These are phyloP conservation scores for Linum tenue DNA, from an alignment of 345 rosid genomes.

Conservation along the genomic window DNA sequence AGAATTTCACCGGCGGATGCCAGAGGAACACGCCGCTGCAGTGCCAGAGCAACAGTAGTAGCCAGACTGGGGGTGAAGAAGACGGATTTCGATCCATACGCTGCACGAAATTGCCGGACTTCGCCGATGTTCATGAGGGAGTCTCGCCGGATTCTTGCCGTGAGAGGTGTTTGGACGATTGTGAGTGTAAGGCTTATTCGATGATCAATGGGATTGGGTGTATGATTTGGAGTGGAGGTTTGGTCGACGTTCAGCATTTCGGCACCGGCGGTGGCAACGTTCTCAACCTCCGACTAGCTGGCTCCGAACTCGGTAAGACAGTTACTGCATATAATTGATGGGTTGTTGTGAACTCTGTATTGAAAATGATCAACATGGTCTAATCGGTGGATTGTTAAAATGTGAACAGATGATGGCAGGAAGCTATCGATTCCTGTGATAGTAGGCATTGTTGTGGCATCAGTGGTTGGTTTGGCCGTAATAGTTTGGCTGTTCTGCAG, in stretches of 20 bases:
- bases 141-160: neutral
- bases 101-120: constrained; percentile 35
- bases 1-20: constrained; percentile 38
- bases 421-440: constrained; percentile 31
- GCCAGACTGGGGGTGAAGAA: constrained; percentile 8
- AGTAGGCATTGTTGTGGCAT: constrained; percentile 29
- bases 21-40: constrained; percentile 18
- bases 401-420: constrained; percentile 18
- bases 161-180: constrained; percentile 27
- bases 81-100: constrained; percentile 24
- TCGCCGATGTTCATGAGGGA: neutral
- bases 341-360: neutral
- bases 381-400: neutral
- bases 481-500: constrained; percentile 35
- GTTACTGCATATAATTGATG: neutral
- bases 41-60: constrained; percentile 20
- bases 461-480: constrained; percentile 26
- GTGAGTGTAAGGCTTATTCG: constrained; percentile 61
- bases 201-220: constrained; percentile 36
- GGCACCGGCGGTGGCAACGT: constrained; percentile 19
- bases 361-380: too few species aligned
- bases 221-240: constrained; percentile 44
- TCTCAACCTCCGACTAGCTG: constrained; percentile 43
- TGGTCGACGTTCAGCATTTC: constrained; percentile 46
- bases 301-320: constrained; percentile 45